Conservation (phyloP, 2,329 filamentous ascomycete species). For the Zasmidium citrigriseum region DNA sequence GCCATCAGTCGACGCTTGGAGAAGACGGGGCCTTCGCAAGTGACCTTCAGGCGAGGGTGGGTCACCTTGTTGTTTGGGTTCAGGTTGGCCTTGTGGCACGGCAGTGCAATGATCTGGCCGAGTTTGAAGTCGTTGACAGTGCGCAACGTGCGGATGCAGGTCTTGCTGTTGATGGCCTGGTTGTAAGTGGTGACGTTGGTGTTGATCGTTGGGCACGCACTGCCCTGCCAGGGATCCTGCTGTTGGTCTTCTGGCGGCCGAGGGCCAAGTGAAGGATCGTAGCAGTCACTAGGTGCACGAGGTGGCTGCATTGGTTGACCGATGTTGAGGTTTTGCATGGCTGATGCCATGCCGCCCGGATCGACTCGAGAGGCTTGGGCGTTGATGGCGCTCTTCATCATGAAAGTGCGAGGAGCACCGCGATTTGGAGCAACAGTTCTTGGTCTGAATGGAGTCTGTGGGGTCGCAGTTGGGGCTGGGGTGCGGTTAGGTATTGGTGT, state of each 20-base stretch:
- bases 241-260: not conserved
- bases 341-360: not conserved
- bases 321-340: not conserved
- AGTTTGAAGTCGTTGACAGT: slow-evolving; percentile 13
- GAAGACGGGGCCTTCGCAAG: slow-evolving; percentile 15
- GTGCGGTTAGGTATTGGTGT: no score
- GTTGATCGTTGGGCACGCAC: not conserved
- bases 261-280: slow-evolving; percentile 1
- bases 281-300: not conserved
- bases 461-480: no score
- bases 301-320: not conserved
- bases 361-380: not conserved
- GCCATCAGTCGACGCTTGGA: slow-evolving; percentile 23
- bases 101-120: slow-evolving; percentile 20
- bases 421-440: no score
- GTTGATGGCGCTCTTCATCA: not conserved
- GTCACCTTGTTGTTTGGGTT: slow-evolving; percentile 13
- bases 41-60: slow-evolving; percentile 1
- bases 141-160: not conserved
- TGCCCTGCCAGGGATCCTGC: not conserved
- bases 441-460: no score
- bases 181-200: not conserved
- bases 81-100: slow-evolving; percentile 20
- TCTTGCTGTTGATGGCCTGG: no score
- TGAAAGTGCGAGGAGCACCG: no score